phyloP scores from a whole-genome alignment of 805 yeast species.

The Wickerhamiella dianesei region DNA sequence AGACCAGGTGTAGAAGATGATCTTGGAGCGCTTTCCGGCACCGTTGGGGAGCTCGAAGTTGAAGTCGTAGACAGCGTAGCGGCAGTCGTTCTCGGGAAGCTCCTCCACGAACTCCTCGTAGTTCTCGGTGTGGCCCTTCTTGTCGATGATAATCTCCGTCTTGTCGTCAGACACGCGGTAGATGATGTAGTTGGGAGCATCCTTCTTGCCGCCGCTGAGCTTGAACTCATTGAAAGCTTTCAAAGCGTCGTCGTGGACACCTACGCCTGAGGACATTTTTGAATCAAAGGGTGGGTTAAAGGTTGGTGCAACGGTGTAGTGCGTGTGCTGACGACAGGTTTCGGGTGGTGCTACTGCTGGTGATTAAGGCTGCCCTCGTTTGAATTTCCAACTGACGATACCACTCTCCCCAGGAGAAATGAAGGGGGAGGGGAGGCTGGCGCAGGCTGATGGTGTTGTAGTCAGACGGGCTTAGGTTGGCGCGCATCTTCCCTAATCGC shows the following conservation, averaged over 20 bases:
- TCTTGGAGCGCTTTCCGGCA: slow-evolving; percentile 84
- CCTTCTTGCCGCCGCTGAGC: slow-evolving; percentile 61
- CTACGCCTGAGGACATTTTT: slow-evolving; percentile 39
- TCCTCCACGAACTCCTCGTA: slow-evolving; percentile 79
- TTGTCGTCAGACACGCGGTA: slow-evolving; percentile 70
- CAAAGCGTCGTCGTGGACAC: slow-evolving; percentile 81
- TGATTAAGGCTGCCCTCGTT: not conserved
- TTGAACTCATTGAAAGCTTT: slow-evolving; percentile 91
- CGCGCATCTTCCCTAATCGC: too few relatives aligned
- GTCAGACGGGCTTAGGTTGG: too few relatives aligned
- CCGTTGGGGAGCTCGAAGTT: slow-evolving; percentile 82
- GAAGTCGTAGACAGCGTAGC: slow-evolving; percentile 93
- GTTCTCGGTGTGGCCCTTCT: slow-evolving; percentile 58
- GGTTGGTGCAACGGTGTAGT: not conserved
- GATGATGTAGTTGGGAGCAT: slow-evolving; percentile 54
- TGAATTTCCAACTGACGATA: not conserved
- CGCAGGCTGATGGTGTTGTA: not conserved
- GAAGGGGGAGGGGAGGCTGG: too few relatives aligned
- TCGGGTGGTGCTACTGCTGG: not conserved
- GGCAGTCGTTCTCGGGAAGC: slow-evolving; percentile 90
- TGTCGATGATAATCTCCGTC: slow-evolving; percentile 82
- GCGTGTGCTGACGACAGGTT: not conserved
- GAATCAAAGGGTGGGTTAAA: not conserved
- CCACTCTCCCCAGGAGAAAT: too few relatives aligned
- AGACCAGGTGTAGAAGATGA: slow-evolving; percentile 77